Percentiles rank a stretch among this genome's conserved stretches.
phyloP scores from a whole-genome alignment of 1,284 basidiomycete species.

The Ganoderma lucidum region DNA sequence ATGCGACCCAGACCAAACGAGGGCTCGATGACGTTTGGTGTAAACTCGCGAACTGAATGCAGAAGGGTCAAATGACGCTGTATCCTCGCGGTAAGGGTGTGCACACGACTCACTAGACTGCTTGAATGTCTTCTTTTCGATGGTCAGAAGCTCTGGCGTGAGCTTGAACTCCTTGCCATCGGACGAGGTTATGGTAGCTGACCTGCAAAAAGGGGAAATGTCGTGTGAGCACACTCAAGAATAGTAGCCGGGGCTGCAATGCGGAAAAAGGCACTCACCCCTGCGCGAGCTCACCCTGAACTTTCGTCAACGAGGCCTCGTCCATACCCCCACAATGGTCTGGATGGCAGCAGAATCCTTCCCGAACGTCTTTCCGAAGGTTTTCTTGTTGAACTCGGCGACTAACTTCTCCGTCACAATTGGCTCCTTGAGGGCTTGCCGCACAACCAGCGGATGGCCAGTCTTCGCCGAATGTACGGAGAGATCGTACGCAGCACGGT shows the following conservation, averaged over 20 bases:
- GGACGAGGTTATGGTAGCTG: slow-evolving; percentile 55
- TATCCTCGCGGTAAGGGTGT: slow-evolving; percentile 18
- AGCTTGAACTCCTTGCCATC: slow-evolving; percentile 80
- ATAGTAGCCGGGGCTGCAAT: not conserved
- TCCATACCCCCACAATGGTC: slow-evolving; percentile 75
- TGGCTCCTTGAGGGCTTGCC: slow-evolving; percentile 87
- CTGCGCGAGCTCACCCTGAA: slow-evolving; percentile 80
- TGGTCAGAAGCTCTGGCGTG: slow-evolving; percentile 79
- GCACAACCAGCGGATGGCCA: slow-evolving; percentile 80
- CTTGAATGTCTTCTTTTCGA: slow-evolving; percentile 90
- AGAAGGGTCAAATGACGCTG: slow-evolving; percentile 40
- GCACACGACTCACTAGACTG: slow-evolving; percentile 74
- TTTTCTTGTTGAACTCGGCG: slow-evolving; percentile 88
- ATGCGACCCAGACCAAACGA: slow-evolving; percentile 99
- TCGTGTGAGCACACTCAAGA: slow-evolving; percentile 27
- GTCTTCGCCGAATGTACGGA: slow-evolving; percentile 65
- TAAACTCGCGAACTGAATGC: slow-evolving; percentile 87
- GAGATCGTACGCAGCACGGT: slow-evolving; percentile 95
- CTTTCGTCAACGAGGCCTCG: slow-evolving; percentile 71
- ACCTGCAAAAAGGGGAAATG: slow-evolving; percentile 44
- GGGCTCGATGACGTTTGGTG: slow-evolving; percentile 98
- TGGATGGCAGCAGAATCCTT: slow-evolving; percentile 82
- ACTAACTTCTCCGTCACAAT: slow-evolving; percentile 78
- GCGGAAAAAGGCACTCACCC: slow-evolving; percentile 55
- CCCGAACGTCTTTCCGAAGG: slow-evolving; percentile 90